Evolutionary conservation across 108 stramenopile species (phyloP).

Genomic region (Hondaea fermentalgiana): DNA sequence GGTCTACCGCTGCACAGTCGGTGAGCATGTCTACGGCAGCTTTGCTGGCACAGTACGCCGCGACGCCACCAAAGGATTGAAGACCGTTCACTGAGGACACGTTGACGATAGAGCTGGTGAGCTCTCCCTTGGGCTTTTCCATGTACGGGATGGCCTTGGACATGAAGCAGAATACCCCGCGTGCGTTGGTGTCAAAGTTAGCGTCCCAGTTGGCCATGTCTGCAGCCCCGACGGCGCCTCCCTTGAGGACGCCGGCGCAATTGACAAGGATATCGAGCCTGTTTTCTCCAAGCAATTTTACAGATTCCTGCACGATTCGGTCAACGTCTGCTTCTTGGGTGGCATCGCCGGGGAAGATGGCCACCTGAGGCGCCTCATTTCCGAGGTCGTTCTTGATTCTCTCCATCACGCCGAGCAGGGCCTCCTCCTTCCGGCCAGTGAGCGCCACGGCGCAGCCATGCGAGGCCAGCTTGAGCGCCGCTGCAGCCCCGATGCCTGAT

Average conservation of each 20-base stretch:
- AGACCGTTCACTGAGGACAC: not conserved
- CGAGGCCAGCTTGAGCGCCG: not conserved
- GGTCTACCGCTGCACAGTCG: not conserved
- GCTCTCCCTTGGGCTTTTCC: not conserved
- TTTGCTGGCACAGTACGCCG: slow-evolving; percentile 10
- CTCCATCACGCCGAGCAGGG: not conserved
- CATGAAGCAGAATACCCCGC: slow-evolving; percentile 10
- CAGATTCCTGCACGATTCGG: not conserved
- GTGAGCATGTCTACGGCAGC: not conserved
- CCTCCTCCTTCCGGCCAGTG: not conserved
- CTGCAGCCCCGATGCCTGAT: not conserved
- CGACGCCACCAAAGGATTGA: not conserved
- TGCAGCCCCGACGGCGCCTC: not conserved
- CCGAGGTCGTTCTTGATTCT: not conserved
- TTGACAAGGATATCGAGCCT: slow-evolving; percentile 6
- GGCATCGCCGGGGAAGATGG: not conserved
- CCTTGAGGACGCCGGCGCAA: slow-evolving; percentile 9
- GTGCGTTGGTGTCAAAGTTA: not conserved
- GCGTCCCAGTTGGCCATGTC: not conserved
- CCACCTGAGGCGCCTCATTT: not conserved
- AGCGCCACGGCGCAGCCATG: not conserved
- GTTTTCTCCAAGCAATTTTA: not conserved
- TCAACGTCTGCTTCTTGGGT: not conserved
- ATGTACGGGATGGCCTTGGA: not conserved
- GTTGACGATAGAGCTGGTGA: not conserved